Evolutionary conservation across 495 filamentous ascomycete genomes (phyloP).

Genomic region (Annulohypoxylon bovei): DNA sequence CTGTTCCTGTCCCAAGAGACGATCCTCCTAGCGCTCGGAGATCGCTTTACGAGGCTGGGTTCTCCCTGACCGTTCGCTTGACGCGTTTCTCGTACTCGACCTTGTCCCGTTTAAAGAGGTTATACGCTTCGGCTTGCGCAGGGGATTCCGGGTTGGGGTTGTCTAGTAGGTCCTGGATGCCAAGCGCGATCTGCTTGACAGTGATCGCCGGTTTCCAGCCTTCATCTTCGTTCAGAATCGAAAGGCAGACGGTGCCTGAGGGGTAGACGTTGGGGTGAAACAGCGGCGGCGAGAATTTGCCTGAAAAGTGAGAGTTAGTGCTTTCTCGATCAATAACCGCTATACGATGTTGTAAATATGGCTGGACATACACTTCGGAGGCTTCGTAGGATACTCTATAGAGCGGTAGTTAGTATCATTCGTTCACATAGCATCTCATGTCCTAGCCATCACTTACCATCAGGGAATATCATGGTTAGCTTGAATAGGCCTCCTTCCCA

Average conservation of each 20-base stretch:
- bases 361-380: slow-evolving; percentile 85
- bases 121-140: slow-evolving; percentile 97
- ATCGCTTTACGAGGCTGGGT: slow-evolving; percentile 69
- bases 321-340: slow-evolving; percentile 37
- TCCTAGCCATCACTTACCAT: slow-evolving; percentile 71
- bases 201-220: slow-evolving; percentile 99
- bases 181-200: slow-evolving; percentile 94
- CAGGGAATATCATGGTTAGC: slow-evolving; percentile 89
- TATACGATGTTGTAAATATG: not conserved
- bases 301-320: slow-evolving; percentile 57
- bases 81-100: slow-evolving; percentile 88
- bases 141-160: slow-evolving; percentile 98
- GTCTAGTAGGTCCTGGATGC: slow-evolving; percentile 93
- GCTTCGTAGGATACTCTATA: slow-evolving; percentile 97
- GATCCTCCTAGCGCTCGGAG: not conserved
- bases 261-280: slow-evolving; percentile 99
- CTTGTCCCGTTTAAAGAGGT: slow-evolving; percentile 92
- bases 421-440: not conserved
- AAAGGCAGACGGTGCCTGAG: slow-evolving; percentile 96
- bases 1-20: slow-evolving; percentile 14
- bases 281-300: slow-evolving; percentile 95
- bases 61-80: slow-evolving; percentile 85
- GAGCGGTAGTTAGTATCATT: slow-evolving; percentile 37
- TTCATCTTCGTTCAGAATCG: slow-evolving; percentile 98
- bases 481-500: slow-evolving; percentile 98